Percentiles rank a stretch among this genome's conserved stretches.
These are phyloP conservation scores for Prototheca wickerhamii DNA, from an alignment of 163 green algal species.

Conservation along the genomic window DNA sequence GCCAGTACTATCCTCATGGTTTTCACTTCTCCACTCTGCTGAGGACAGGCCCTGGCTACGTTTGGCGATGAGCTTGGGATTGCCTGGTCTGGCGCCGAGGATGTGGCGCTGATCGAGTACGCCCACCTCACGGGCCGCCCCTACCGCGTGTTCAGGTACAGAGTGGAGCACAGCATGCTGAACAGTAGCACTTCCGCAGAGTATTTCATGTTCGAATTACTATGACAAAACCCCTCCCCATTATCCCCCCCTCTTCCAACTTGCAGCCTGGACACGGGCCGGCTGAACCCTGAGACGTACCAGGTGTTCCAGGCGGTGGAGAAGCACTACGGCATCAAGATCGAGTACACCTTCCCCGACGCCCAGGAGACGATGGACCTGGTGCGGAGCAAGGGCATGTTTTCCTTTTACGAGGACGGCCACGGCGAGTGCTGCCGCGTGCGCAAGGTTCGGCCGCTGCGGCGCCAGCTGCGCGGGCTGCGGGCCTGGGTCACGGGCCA, in stretches of 20 bases:
- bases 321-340: constrained; percentile 93
- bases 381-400: constrained; percentile 92
- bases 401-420: constrained; percentile 97
- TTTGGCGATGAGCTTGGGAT: constrained; percentile 84
- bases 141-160: constrained; percentile 91
- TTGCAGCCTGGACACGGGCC: constrained; percentile 86
- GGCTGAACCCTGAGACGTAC: constrained; percentile 98
- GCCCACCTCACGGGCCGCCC: constrained; percentile 88
- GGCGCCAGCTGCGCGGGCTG: constrained; percentile 76
- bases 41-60: constrained; percentile 69
- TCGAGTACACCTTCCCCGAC: constrained; percentile 99
- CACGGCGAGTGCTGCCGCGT: constrained; percentile 96
- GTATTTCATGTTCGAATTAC: too few relatives aligned
- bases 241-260: not conserved
- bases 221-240: not conserved
- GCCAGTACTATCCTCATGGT: not conserved
- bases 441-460: constrained; percentile 87
- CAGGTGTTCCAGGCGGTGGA: constrained; percentile 84
- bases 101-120: constrained; percentile 97
- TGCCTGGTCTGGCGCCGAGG: constrained; percentile 92
- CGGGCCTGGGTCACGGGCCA: constrained; percentile 97
- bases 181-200: not conserved
- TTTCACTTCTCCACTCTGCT: not conserved
- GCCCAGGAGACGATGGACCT: constrained; percentile 75
- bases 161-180: not conserved